Percentiles rank a stretch among this genome's conserved stretches.
Evolutionary conservation across 225 moss, liverwort and hornwort genomes (phyloP).

Genomic region (Lunularia cruciata): DNA sequence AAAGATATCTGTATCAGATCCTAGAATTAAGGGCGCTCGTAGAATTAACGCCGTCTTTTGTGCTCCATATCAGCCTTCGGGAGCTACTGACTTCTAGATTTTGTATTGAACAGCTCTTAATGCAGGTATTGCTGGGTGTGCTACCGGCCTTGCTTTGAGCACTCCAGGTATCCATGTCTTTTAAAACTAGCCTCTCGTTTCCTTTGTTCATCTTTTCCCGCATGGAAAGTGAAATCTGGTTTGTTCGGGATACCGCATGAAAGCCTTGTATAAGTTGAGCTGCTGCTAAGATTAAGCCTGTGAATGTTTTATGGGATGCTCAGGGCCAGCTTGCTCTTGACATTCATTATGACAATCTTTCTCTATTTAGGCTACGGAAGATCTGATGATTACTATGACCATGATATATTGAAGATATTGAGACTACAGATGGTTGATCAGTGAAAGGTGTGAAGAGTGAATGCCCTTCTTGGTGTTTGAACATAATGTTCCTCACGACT

Average conservation of each 20-base stretch:
- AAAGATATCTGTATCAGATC: too few species aligned
- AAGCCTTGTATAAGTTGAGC: neutral
- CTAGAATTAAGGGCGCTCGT: neutral
- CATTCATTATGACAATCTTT: too few species aligned
- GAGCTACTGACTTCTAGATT: neutral
- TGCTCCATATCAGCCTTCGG: too few species aligned
- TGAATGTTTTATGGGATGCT: neutral
- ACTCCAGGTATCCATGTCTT: constrained; percentile 51
- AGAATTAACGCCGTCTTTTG: neutral
- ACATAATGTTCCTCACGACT: too few species aligned
- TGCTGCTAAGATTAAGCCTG: neutral
- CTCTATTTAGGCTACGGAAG: too few species aligned
- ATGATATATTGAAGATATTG: too few species aligned
- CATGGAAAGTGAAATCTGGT: neutral
- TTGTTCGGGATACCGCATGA: neutral
- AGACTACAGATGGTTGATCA: too few species aligned
- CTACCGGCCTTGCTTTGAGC: constrained; percentile 84
- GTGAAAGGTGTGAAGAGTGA: too few species aligned
- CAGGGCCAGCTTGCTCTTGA: too few species aligned
- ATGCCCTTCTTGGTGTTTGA: too few species aligned
- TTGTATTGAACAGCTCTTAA: constrained; percentile 69
- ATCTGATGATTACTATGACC: too few species aligned
- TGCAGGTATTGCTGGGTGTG: constrained; percentile 94
- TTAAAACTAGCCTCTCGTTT: neutral
- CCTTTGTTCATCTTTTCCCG: neutral